phyloP scores from a whole-genome alignment of 2,329 filamentous ascomycete species.

The Arachnomyces sp. region DNA sequence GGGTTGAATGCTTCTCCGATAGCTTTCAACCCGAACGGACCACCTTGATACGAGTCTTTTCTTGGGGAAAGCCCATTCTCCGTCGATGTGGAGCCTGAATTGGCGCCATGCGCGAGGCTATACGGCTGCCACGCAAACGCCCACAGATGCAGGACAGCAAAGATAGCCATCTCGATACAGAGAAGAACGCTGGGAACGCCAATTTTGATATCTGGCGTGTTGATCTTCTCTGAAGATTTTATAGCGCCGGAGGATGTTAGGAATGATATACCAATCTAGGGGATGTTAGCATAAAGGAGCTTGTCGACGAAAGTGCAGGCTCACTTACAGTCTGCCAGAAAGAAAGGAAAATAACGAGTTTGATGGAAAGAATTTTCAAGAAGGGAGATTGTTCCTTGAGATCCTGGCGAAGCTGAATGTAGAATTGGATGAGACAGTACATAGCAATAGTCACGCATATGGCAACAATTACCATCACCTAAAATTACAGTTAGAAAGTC shows the following conservation, averaged over 20 bases:
- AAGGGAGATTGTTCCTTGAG: slow-evolving; percentile 63
- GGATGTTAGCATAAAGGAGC: not conserved
- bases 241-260: slow-evolving; percentile 56
- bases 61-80: slow-evolving; percentile 11
- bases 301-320: no score
- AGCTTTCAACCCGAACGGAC: slow-evolving; percentile 56
- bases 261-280: slow-evolving; percentile 50
- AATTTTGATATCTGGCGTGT: slow-evolving; percentile 68
- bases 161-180: slow-evolving; percentile 77
- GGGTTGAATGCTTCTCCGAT: slow-evolving; percentile 66
- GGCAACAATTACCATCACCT: slow-evolving; percentile 61
- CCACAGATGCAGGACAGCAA: slow-evolving; percentile 69
- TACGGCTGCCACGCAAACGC: slow-evolving; percentile 75
- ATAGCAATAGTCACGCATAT: slow-evolving; percentile 71
- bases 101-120: slow-evolving; percentile 28
- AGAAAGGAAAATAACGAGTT: slow-evolving; percentile 82
- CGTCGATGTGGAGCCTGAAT: no score
- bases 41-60: slow-evolving; percentile 53
- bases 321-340: slow-evolving; percentile 76
- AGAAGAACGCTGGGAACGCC: slow-evolving; percentile 70
- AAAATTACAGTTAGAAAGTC: slow-evolving; percentile 5
- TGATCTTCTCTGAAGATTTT: slow-evolving; percentile 53
- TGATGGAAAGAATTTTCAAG: slow-evolving; percentile 76
- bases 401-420: slow-evolving; percentile 63
- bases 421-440: slow-evolving; percentile 84